These are phyloP conservation scores for Nadsonia fulvescens DNA, from an alignment of 805 yeast genomes.

Conservation along the genomic window DNA sequence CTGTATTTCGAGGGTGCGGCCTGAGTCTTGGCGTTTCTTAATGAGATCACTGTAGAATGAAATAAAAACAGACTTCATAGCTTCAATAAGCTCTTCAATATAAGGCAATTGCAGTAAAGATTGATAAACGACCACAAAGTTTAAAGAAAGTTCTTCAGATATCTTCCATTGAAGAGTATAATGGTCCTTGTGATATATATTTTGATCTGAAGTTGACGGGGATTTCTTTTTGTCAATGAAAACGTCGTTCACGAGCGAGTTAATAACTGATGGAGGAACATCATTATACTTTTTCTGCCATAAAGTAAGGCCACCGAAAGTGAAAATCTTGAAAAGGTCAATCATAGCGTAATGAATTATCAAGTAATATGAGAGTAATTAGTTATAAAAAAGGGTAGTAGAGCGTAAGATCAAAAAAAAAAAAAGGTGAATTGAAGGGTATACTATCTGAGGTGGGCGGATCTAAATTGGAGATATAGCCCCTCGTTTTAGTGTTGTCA, in stretches of 20 bases:
- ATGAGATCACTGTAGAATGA: constrained; percentile 13
- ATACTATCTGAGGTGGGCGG: too few relatives aligned
- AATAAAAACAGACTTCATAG: constrained; percentile 17
- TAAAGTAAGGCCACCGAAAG: constrained; percentile 33
- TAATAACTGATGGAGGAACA: constrained; percentile 25
- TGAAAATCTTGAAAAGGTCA: constrained; percentile 32
- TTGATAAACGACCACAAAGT: constrained; percentile 20
- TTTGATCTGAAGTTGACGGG: constrained; percentile 13
- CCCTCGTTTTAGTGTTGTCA: too few relatives aligned
- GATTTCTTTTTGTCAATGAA: constrained; percentile 22
- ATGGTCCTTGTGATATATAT: constrained; percentile 21
- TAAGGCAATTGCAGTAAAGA: constrained; percentile 18
- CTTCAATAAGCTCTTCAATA: constrained; percentile 17
- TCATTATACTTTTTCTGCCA: constrained; percentile 27
- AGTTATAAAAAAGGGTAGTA: too few relatives aligned
- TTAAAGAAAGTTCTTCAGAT: constrained; percentile 26
- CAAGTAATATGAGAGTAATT: too few relatives aligned
- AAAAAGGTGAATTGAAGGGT: too few relatives aligned
- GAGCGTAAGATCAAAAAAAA: too few relatives aligned
- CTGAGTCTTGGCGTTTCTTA: constrained; percentile 5
- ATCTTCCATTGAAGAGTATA: constrained; percentile 29
- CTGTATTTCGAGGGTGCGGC: constrained; percentile 5
- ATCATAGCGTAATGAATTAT: constrained; percentile 22
- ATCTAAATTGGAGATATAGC: too few relatives aligned
- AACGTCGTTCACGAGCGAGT: constrained; percentile 30